Conservation (phyloP, 345 rosid genomes). For the Eucalyptus pauciflora region DNA sequence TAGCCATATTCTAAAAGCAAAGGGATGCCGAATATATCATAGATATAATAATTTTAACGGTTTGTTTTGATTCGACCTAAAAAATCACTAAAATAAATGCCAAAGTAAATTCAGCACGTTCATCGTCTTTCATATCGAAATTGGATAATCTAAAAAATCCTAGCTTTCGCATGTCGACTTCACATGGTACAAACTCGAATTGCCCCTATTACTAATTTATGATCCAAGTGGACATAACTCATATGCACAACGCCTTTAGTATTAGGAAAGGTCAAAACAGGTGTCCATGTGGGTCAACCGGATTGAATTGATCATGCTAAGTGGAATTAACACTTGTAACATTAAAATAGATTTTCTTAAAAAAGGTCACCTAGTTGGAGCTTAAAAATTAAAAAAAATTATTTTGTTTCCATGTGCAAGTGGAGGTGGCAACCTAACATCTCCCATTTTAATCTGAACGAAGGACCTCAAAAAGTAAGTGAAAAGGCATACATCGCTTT, state of each 20-base stretch:
- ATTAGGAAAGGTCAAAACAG: neutral
- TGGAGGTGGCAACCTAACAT: neutral
- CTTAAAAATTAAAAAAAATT: accelerated
- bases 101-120: neutral
- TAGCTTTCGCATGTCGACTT: neutral
- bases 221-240: neutral
- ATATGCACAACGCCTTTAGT: neutral
- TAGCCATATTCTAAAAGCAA: neutral
- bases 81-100: neutral
- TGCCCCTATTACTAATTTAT: neutral
- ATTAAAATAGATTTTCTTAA: neutral
- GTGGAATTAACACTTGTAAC: neutral
- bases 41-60: neutral
- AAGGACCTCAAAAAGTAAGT: neutral
- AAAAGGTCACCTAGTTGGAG: neutral
- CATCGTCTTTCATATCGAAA: neutral
- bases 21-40: neutral
- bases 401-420: neutral
- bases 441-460: neutral
- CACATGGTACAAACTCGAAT: accelerated
- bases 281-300: neutral
- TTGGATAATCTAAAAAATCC: neutral
- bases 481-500: neutral
- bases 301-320: neutral
- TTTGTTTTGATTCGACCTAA: neutral